These are phyloP conservation scores for Hondaea fermentalgiana DNA, from an alignment of 108 stramenopile species.

Conservation along the genomic window DNA sequence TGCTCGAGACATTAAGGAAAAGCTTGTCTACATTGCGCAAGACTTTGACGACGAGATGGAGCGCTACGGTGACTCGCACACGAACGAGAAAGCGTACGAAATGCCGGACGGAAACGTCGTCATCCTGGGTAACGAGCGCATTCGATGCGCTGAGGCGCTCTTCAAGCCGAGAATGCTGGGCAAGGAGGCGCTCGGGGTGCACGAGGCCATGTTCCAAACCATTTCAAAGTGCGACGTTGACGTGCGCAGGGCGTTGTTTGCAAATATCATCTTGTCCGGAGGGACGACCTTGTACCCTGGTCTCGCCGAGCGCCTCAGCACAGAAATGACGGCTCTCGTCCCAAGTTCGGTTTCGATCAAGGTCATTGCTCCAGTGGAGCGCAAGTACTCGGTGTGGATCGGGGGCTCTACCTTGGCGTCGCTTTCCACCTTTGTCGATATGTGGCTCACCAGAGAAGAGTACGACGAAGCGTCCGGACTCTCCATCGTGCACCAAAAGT, in stretches of 20 bases:
- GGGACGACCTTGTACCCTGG: slow-evolving; percentile 86
- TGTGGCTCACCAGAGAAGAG: slow-evolving; percentile 99
- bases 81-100: slow-evolving; percentile 58
- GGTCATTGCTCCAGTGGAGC: slow-evolving; percentile 69
- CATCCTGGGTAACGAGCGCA: slow-evolving; percentile 55
- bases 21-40: slow-evolving; percentile 57
- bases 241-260: slow-evolving; percentile 80
- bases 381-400: slow-evolving; percentile 92
- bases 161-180: slow-evolving; percentile 82
- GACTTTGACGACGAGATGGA: slow-evolving; percentile 61
- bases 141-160: slow-evolving; percentile 59
- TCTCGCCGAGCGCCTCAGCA: slow-evolving; percentile 97
- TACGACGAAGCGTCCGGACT: slow-evolving; percentile 93
- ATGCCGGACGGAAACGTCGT: slow-evolving; percentile 57
- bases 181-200: slow-evolving; percentile 91
- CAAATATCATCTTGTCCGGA: slow-evolving; percentile 60
- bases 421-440: slow-evolving; percentile 96
- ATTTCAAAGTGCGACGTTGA: slow-evolving; percentile 99
- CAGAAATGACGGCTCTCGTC: slow-evolving; percentile 84
- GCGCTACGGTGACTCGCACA: slow-evolving; percentile 49
- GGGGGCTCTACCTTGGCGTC: slow-evolving; percentile 95
- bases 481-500: slow-evolving; percentile 94
- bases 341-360: slow-evolving; percentile 94
- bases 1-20: slow-evolving; percentile 63
- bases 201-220: slow-evolving; percentile 95